These are phyloP conservation scores for Berberis vulgaris DNA, from an alignment of 164 flowering plant species.

Conservation along the genomic window DNA sequence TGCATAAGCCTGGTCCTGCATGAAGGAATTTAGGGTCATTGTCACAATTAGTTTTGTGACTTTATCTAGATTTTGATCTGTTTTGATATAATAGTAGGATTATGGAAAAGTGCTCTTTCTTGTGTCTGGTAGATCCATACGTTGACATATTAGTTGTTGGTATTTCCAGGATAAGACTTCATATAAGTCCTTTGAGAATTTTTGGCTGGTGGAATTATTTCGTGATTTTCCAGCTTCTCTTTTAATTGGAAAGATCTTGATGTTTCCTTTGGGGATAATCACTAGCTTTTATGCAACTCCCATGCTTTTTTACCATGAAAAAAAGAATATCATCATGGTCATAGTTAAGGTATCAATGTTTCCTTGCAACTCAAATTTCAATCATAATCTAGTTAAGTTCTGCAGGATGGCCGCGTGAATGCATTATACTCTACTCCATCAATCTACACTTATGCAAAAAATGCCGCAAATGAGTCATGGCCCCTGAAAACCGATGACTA, in stretches of 20 bases:
- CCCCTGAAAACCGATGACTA: slow-evolving; percentile 79
- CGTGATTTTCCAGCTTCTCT: no score
- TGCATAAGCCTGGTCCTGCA: no score
- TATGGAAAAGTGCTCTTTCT: no score
- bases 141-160: no score
- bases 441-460: slow-evolving; percentile 65
- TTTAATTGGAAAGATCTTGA: no score
- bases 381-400: slow-evolving; percentile 2
- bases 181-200: not conserved
- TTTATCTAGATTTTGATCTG: no score
- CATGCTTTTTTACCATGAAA: not conserved
- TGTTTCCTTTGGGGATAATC: no score
- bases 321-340: not conserved
- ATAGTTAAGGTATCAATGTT: not conserved
- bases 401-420: slow-evolving; percentile 90
- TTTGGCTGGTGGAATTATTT: not conserved
- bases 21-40: no score
- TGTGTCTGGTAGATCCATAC: no score
- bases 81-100: no score
- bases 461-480: slow-evolving; percentile 58
- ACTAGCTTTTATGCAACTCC: not conserved
- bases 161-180: slow-evolving; percentile 43
- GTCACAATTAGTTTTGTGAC: no score
- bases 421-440: slow-evolving; percentile 90
- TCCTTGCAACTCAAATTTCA: not conserved